A percentile compares a stretch with the other conserved stretches of the same genome.
These are phyloP conservation scores for Lactifluus echinatus DNA, from an alignment of 768 basidiomycete genomes.

Conservation along the genomic window DNA sequence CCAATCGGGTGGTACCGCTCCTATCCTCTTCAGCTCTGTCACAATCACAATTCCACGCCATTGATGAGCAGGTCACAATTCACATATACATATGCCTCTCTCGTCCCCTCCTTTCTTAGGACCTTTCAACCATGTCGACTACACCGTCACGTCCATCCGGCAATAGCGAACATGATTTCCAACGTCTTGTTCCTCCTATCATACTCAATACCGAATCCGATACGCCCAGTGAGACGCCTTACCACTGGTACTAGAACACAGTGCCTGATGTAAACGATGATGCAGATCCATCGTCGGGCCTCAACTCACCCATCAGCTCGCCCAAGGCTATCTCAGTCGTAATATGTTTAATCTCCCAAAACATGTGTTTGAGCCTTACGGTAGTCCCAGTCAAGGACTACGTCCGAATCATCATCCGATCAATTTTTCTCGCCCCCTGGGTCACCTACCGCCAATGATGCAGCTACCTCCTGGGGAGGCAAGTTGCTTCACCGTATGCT, in stretches of 20 bases:
- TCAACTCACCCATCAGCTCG: background rate
- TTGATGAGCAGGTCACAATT: too few species aligned
- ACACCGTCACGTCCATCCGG: background rate
- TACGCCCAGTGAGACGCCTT: background rate
- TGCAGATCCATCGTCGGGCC: background rate
- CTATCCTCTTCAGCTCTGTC: too few species aligned
- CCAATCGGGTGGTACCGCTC: too few species aligned
- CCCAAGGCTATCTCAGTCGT: background rate
- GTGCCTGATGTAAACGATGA: background rate
- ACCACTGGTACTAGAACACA: background rate
- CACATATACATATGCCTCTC: too few species aligned
- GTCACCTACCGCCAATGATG: background rate
- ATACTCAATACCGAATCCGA: background rate
- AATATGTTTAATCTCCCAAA: background rate
- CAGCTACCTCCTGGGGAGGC: background rate
- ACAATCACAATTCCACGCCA: too few species aligned
- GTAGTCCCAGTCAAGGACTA: background rate
- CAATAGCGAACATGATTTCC: background rate
- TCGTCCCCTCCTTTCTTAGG: too few species aligned
- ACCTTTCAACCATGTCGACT: background rate
- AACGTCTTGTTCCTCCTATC: background rate
- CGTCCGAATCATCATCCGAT: slow-evolving; percentile 6
- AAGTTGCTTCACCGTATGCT: background rate
- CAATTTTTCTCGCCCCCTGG: slow-evolving; percentile 5
- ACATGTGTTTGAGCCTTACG: background rate